Evolutionary conservation across 2,329 filamentous ascomycete genomes (phyloP), one percentile per base, ranked within the genome.

Genomic region (Pseudocercospora crystallina): DNA sequence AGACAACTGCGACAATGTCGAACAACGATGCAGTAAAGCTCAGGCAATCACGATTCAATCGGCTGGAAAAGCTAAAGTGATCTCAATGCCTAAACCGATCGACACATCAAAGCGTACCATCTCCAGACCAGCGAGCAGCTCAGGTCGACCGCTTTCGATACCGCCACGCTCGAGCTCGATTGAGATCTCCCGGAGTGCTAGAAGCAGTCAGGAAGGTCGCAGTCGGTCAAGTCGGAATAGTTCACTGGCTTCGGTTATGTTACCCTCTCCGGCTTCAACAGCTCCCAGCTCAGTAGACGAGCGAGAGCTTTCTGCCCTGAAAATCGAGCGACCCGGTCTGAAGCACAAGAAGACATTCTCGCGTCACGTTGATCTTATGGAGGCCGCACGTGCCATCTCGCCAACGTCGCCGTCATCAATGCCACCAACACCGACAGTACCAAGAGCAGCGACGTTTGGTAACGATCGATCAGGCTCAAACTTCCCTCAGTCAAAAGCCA

Each of bases 21-120:
- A 60, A 43, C 61, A 61, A 42, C 60, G 55, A 51, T 65, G 61
- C 43, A 56, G 43, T 35, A 49, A 52, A 43, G 65, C 65, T 12
- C 60, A 64, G 40, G 62, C 56, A 5, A 56, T 68, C 12, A 58
- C 44, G 9, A 44, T 68, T 5, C 58, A 64, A n/a, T 49, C 59
- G 9, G 60, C 59, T 3, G 65, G 64, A 26, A 63, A 60, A 47
- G 53, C 62, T 8, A 65, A 54, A 42, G 53, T 68, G 36, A 56
- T 68, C 20, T 59, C 57, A 2, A 55, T 65, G 51, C 61, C 61
- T 2, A 63, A 58, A 43, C 36, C 54, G 13, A 41, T 54, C 35
- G 56, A 58, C 13, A 26, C 34, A 29, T 36, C 53, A 14, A 15
- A 39, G 9, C 44, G 40, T 20, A 29, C 48, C 14, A 15, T 42